Percentiles rank a stretch among this genome's conserved stretches.
phyloP scores from a whole-genome alignment of 176 grass and related monocot genomes.

The Poa pratensis region DNA sequence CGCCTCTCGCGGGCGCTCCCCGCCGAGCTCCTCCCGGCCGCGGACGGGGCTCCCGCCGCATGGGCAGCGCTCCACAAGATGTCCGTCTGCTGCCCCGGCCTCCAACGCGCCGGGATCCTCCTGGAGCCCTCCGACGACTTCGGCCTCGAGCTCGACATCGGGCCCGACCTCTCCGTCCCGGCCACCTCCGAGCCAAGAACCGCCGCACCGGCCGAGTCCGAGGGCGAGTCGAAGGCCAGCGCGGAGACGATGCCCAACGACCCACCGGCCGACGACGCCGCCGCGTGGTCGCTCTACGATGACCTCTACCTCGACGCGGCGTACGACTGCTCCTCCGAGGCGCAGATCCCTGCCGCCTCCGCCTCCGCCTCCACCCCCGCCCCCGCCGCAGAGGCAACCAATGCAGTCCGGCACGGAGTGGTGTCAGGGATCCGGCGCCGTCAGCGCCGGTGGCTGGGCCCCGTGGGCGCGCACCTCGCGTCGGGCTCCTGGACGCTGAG shows the following conservation, averaged over 20 bases:
- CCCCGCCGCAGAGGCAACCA: not conserved
- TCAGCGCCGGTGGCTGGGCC: conserved; percentile 50
- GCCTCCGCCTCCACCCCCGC: not conserved
- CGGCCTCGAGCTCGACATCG: conserved; percentile 91
- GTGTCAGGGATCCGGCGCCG: conserved; percentile 33
- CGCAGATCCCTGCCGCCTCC: conserved; percentile 20
- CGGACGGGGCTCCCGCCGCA: conserved; percentile 5
- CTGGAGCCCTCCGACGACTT: conserved; percentile 80
- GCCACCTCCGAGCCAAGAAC: not conserved
- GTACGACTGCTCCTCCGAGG: conserved; percentile 78
- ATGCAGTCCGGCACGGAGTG: conserved; percentile 37
- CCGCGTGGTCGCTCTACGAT: conserved; percentile 82
- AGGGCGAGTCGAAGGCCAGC: not conserved
- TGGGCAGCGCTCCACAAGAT: conserved; percentile 84
- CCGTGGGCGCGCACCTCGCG: conserved; percentile 74
- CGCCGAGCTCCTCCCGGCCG: conserved; percentile 52
- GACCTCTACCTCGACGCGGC: conserved; percentile 86
- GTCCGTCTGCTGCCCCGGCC: conserved; percentile 93
- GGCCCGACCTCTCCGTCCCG: conserved; percentile 56
- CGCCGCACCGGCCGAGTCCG: not conserved
- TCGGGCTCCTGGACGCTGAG: conserved; percentile 74
- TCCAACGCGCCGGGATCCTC: conserved; percentile 71
- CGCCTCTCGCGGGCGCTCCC: conserved; percentile 59
- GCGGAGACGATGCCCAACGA: not conserved
- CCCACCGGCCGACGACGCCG: not conserved